Base-by-base conservation (phyloP, 2,329 filamentous ascomycete genomes). In the Venturia effusa region DNA sequence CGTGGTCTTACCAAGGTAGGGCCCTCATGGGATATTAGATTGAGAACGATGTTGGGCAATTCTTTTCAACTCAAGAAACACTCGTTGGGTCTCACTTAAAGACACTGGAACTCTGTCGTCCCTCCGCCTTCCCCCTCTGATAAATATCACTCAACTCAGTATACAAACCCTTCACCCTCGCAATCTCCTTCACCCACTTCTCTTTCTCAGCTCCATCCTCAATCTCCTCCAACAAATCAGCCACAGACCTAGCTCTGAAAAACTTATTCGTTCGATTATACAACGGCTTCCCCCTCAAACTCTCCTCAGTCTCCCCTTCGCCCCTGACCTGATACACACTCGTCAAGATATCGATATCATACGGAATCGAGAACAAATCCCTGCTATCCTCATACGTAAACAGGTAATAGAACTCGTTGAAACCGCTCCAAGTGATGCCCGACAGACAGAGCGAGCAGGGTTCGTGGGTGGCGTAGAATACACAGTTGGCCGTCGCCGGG, bases 381-480 rank as follows among this genome's bases (percentile, higher is more conserved):
- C 82, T 74, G 61, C 79, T 84, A 69, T 85, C 82, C 70, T 84
- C 79, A 69, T 84, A 83, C 0, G 82, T 84, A 71, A 84, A 85
- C 59, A 84, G 73, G 68, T 83, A 83, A 70, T 83, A 84, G 64
- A 85, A 75, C 70, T 81, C 78, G 65, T 74, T 75, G 72, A 85
- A 84, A 0, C 83, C 82, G 11, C 79, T 78, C 82, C 82, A 85
- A 2, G 82, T 76, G 66, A 85, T 84, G 17, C 80, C 83, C 67
- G 80, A 83, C 11, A 85, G 73, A 65, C 83, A 84, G 2, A 84
- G 75, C 54, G 79, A 83, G 74, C 83, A 84, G 1, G 83, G 83
- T 72, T 85, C 82, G 69, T 84, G 82, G 0, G 83, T 84, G 4
- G 81, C 80, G 65, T 84, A 78, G 74, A 85, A 84, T 69, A 85